Conservation (phyloP, 2,329 filamentous ascomycete genomes). For the Aspergillus alliaceus region DNA sequence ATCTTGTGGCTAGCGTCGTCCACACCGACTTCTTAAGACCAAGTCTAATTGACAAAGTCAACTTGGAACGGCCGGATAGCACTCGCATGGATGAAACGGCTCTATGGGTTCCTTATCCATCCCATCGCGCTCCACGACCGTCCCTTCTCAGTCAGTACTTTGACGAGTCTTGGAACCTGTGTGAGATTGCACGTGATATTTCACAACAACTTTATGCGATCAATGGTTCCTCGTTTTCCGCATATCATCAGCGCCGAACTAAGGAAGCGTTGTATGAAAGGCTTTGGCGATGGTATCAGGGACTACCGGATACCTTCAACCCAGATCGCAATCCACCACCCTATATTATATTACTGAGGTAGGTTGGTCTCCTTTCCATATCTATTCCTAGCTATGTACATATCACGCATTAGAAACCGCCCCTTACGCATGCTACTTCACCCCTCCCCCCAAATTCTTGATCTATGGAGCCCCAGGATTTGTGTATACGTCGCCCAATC, state of each 20-base stretch:
- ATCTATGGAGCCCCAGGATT: not conserved
- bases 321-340: constrained; percentile 27
- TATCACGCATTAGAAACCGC: not conserved
- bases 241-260: constrained; percentile 17
- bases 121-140: constrained; percentile 26
- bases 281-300: constrained; percentile 30
- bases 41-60: constrained; percentile 36
- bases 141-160: constrained; percentile 34
- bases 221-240: constrained; percentile 5
- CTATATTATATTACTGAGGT: constrained; percentile 36
- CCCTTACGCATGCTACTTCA: not conserved
- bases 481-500: no score
- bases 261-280: constrained; percentile 31
- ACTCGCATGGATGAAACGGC: constrained; percentile 18
- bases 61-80: constrained; percentile 23
- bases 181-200: constrained; percentile 37
- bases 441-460: not conserved
- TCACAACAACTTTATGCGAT: constrained; percentile 32
- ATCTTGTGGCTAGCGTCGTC: constrained; percentile 25
- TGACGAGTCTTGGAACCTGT: constrained; percentile 34
- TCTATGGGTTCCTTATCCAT: constrained; percentile 35
- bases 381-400: not conserved
- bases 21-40: constrained; percentile 38
- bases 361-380: not conserved
- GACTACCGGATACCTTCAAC: constrained; percentile 31